These are phyloP conservation scores for Guadua angustifolia DNA, from an alignment of 176 grass and related monocot species.

Conservation along the genomic window DNA sequence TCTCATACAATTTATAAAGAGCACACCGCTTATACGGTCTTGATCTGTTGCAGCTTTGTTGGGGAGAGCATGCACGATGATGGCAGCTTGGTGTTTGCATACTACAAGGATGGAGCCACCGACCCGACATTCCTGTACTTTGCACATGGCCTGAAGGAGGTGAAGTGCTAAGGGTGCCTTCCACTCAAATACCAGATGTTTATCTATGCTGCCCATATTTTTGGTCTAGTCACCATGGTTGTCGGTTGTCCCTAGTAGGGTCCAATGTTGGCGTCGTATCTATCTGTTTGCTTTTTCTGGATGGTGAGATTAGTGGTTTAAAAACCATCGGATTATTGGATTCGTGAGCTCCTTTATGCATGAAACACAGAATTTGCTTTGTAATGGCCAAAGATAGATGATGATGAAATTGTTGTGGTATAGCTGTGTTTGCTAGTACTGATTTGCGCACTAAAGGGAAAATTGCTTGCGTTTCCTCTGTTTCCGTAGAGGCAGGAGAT, in stretches of 20 bases:
- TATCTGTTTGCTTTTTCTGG: slow-evolving; percentile 9
- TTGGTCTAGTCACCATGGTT: slow-evolving; percentile 41
- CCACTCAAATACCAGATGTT: not conserved
- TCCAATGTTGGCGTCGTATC: slow-evolving; percentile 25
- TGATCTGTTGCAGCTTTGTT: slow-evolving; percentile 65
- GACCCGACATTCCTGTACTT: slow-evolving; percentile 93
- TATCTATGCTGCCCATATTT: slow-evolving; percentile 39
- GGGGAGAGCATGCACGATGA: slow-evolving; percentile 95
- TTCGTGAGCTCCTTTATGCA: not conserved
- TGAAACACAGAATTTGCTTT: not conserved
- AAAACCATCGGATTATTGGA: slow-evolving; percentile 21
- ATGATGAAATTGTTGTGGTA: not conserved
- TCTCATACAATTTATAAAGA: not conserved
- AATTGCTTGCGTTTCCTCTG: no score
- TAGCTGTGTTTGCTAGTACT: not conserved
- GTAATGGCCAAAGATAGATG: not conserved
- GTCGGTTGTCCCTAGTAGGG: not conserved
- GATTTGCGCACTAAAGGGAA: no score
- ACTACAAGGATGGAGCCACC: slow-evolving; percentile 76
- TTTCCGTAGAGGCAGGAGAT: no score
- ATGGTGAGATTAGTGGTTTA: slow-evolving; percentile 6
- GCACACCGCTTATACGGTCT: not conserved
- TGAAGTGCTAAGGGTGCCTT: slow-evolving; percentile 67
- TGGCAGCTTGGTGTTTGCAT: slow-evolving; percentile 69
- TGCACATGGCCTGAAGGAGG: slow-evolving; percentile 67